Evolutionary conservation across 2,329 filamentous ascomycete genomes (phyloP).

Genomic region (Cytospora mali): DNA sequence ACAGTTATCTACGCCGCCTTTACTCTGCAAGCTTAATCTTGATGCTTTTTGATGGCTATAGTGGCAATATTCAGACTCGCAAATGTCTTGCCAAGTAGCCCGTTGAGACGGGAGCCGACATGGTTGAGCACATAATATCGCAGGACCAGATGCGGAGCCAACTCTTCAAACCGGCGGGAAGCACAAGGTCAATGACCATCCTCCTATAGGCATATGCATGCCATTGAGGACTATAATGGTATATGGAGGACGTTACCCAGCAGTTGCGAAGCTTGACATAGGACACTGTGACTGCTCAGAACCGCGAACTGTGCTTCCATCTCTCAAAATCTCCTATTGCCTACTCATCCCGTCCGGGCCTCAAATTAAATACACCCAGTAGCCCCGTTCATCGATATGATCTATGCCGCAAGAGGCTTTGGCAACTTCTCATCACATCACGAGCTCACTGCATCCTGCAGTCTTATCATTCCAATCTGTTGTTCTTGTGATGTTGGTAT

Average conservation of each 20-base stretch:
- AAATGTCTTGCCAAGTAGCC: not conserved
- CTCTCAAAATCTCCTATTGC: not conserved
- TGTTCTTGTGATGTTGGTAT: not conserved
- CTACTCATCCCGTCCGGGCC: not conserved
- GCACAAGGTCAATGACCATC: no score
- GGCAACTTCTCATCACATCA: not conserved
- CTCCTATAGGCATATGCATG: not conserved
- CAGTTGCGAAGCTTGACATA: not conserved
- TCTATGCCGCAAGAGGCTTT: not conserved
- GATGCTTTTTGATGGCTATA: no score
- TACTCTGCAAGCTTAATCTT: not conserved
- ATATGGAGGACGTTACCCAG: not conserved
- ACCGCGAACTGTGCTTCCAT: not conserved
- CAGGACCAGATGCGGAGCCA: not conserved
- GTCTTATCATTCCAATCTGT: slow-evolving; percentile 3
- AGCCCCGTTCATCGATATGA: not conserved
- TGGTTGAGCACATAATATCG: not conserved
- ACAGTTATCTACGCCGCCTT: not conserved
- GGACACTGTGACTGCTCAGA: not conserved
- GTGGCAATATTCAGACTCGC: no score
- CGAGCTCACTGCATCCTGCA: slow-evolving; percentile 1
- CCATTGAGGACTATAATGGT: no score
- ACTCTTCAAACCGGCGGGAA: no score
- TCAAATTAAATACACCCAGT: not conserved
- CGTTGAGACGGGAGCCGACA: not conserved